Percentiles rank a stretch among this genome's conserved stretches.
Conservation (phyloP, 257 asterid genomes). For the Solanum etuberosum region DNA sequence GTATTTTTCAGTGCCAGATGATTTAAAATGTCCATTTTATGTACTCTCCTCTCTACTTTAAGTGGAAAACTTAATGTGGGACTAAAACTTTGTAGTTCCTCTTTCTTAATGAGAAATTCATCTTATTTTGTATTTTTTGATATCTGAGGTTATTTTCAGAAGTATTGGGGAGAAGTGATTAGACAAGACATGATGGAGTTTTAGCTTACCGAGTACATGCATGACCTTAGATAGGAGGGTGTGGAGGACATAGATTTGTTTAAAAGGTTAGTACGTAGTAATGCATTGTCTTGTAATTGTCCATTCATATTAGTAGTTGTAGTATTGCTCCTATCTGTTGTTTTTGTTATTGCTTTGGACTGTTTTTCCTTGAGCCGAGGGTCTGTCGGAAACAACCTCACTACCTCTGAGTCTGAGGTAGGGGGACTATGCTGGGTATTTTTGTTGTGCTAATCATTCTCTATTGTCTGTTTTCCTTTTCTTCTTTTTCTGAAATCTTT, state of each 20-base stretch:
- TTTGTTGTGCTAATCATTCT: background rate
- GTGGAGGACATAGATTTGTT: background rate
- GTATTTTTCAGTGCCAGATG: background rate
- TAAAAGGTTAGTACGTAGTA: background rate
- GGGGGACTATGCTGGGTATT: background rate
- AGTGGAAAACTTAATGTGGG: background rate
- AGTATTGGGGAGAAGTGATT: background rate
- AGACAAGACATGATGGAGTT: background rate
- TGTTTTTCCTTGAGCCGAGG: background rate
- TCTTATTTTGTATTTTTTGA: background rate
- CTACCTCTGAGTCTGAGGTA: background rate
- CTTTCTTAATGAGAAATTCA: background rate
- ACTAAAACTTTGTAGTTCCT: background rate
- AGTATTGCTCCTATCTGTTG: background rate
- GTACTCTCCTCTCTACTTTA: background rate
- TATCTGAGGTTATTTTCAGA: background rate
- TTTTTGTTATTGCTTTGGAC: background rate
- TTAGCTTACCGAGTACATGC: background rate
- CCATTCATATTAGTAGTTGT: background rate
- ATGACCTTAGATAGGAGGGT: background rate
- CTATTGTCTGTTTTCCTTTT: background rate
- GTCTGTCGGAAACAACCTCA: background rate
- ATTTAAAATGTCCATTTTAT: background rate
- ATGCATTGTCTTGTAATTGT: background rate
- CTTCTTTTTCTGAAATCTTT: background rate